These are phyloP conservation scores for Hypholoma fasciculare DNA, from an alignment of 768 basidiomycete genomes.

Conservation along the genomic window DNA sequence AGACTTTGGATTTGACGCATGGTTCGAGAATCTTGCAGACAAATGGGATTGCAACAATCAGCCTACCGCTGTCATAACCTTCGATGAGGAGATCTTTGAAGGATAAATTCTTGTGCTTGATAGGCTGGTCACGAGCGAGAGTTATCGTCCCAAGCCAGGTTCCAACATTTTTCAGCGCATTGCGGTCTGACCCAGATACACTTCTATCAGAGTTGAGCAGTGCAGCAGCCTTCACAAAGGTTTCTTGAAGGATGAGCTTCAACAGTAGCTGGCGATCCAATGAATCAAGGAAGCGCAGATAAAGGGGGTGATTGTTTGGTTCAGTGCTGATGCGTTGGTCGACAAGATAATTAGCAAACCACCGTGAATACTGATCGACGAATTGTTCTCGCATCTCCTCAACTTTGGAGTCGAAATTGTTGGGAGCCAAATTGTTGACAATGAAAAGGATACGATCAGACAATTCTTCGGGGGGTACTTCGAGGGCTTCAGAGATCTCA, in stretches of 20 bases:
- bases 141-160: slow-evolving; percentile 95
- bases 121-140: slow-evolving; percentile 87
- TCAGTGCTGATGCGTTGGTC: slow-evolving; percentile 95
- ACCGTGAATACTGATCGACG: slow-evolving; percentile 80
- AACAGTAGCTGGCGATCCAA: slow-evolving; percentile 67
- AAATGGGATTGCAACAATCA: slow-evolving; percentile 95
- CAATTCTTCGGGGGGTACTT: slow-evolving; percentile 78
- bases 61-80: slow-evolving; percentile 88
- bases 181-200: slow-evolving; percentile 81
- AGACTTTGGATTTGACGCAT: slow-evolving; percentile 86
- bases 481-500: slow-evolving; percentile 55
- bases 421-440: slow-evolving; percentile 95
- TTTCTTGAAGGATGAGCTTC: slow-evolving; percentile 90
- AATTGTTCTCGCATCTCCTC: slow-evolving; percentile 85
- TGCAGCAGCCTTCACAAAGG: slow-evolving; percentile 80
- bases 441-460: slow-evolving; percentile 97
- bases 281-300: slow-evolving; percentile 90
- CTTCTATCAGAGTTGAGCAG: slow-evolving; percentile 93
- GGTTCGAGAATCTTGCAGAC: slow-evolving; percentile 96
- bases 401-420: slow-evolving; percentile 88
- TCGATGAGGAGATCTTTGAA: slow-evolving; percentile 98
- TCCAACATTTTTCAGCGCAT: slow-evolving; percentile 89
- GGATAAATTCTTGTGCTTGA: slow-evolving; percentile 90
- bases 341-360: slow-evolving; percentile 98
- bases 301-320: slow-evolving; percentile 95